A percentile compares a stretch with the other conserved stretches of the same genome.
Conservation (phyloP, 176 grass and related monocot genomes). For the Panicum miliaceum region DNA sequence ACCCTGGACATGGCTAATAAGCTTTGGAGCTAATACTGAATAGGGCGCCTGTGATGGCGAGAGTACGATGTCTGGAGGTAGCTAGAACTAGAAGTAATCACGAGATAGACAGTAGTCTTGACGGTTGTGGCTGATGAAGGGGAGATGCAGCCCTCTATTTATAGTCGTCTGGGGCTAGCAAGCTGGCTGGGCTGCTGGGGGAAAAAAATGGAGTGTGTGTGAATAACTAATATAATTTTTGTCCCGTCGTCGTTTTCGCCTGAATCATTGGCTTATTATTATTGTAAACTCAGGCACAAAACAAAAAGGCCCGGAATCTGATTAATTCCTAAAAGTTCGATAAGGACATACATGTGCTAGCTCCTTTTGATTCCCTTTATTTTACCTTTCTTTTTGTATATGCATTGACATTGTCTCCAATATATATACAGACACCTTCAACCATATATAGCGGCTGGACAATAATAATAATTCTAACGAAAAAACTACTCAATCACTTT, state of each 20-base stretch:
- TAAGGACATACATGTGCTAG: not conserved
- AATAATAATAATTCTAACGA: too few relatives aligned
- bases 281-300: constrained; percentile 16
- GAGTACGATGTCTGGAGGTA: not conserved
- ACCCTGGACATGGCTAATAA: constrained; percentile 71
- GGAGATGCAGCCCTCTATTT: constrained; percentile 54
- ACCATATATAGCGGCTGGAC: not conserved
- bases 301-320: constrained; percentile 22
- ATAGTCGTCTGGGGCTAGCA: constrained; percentile 45
- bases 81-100: not conserved
- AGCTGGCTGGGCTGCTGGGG: not conserved
- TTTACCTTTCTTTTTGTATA: not conserved
- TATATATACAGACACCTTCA: not conserved
- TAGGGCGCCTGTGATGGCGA: not conserved
- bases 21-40: constrained; percentile 23
- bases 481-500: not conserved
- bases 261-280: constrained; percentile 23
- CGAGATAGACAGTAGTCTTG: constrained; percentile 24
- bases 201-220: not conserved
- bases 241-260: constrained; percentile 8
- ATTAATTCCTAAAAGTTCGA: constrained; percentile 29
- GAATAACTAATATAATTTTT: constrained; percentile 15
- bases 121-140: constrained; percentile 26
- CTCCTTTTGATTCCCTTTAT: not conserved
- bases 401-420: not conserved